Conservation (phyloP, 78 protist genomes). For the Andalucia godoyi region DNA sequence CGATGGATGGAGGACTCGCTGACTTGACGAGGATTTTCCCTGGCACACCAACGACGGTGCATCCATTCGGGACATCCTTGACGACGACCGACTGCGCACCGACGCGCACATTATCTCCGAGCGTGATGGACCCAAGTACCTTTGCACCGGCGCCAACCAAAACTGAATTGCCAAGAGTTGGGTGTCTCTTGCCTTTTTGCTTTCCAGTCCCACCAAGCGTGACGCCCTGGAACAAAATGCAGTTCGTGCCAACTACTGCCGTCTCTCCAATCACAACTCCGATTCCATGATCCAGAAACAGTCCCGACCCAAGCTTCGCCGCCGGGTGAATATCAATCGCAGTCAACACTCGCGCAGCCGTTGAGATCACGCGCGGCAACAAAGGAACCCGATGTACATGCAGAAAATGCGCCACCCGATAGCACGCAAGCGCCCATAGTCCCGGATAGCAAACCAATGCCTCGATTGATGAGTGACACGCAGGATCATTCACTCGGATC, state of each 20-base stretch:
- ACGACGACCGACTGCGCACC: constrained; percentile 12
- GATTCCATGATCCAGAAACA: constrained; percentile 44
- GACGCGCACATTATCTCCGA: constrained; percentile 1
- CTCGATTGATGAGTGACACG: too few species aligned
- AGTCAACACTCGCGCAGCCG: too few species aligned
- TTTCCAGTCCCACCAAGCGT: constrained; percentile 41
- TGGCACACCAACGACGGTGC: constrained; percentile 16
- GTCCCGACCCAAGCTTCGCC: constrained; percentile 23
- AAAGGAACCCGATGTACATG: too few species aligned
- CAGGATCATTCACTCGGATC: too few species aligned
- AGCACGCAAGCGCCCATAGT: too few species aligned
- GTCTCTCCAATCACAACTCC: constrained; percentile 63
- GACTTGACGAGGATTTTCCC: constrained; percentile 1
- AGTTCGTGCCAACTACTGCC: constrained; percentile 21
- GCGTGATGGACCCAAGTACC: constrained; percentile 21
- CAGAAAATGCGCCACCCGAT: too few species aligned
- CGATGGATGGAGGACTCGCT: too few species aligned
- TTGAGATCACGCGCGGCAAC: too few species aligned
- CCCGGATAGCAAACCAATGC: too few species aligned
- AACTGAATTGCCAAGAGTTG: constrained; percentile 6
- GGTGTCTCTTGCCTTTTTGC: constrained; percentile 11
- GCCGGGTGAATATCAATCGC: constrained; percentile 50
- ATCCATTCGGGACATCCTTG: neutral
- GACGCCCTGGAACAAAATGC: constrained; percentile 14
- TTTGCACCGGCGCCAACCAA: constrained; percentile 21